phyloP scores from a whole-genome alignment of 208 protist species.

The Trypanosoma scelopori region DNA sequence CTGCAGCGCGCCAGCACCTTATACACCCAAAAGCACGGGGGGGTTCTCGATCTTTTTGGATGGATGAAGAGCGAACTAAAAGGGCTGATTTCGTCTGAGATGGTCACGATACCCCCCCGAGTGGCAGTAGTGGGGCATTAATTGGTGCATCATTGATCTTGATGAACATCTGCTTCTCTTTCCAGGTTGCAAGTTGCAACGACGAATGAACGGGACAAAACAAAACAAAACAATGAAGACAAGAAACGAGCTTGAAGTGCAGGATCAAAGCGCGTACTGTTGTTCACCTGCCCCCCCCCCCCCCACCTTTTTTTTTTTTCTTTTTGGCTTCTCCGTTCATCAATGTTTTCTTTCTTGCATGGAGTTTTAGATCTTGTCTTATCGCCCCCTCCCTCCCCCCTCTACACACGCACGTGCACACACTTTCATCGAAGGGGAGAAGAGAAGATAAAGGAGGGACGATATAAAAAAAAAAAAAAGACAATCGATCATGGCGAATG shows the following conservation, averaged over 20 bases:
- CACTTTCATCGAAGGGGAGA: not conserved
- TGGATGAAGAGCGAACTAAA: constrained; percentile 25
- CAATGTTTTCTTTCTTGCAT: too few species aligned
- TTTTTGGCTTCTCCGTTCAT: too few species aligned
- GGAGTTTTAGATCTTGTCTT: constrained; percentile 15
- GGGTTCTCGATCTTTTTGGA: constrained; percentile 11
- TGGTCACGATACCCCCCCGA: constrained; percentile 4
- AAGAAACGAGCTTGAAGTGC: not conserved
- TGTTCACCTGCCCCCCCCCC: constrained; percentile 14
- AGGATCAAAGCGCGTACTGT: too few species aligned
- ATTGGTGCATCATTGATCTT: too few species aligned
- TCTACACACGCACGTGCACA: too few species aligned
- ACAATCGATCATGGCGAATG: constrained; percentile 18
- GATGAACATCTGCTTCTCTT: too few species aligned
- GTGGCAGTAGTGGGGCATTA: too few species aligned
- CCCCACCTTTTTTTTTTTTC: constrained; percentile 27
- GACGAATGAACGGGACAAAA: too few species aligned
- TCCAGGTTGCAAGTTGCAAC: too few species aligned
- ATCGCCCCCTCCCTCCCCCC: too few species aligned
- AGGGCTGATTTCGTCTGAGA: constrained; percentile 9
- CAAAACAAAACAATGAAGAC: not conserved
- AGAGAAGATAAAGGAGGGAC: not conserved
- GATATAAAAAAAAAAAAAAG: not conserved
- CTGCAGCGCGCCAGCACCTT: constrained; percentile 5
- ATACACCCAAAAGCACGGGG: constrained; percentile 17